Evolutionary conservation across 169 alveolate species (phyloP), one percentile per base, ranked within the genome.

Genomic region (Nephromyces sp.): DNA sequence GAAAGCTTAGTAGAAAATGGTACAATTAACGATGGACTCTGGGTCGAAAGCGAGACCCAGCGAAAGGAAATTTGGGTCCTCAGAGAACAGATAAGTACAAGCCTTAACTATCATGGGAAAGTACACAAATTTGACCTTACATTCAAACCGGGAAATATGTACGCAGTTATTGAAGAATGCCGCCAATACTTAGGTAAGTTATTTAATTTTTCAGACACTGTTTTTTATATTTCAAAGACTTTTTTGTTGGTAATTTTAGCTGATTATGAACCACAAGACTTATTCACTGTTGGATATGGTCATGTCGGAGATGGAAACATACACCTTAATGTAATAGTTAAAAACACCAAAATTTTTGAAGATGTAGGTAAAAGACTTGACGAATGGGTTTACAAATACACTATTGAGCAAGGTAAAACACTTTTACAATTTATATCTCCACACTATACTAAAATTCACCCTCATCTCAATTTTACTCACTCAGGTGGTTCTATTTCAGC

Each of bases 291-390:
- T 0, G 88, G 89, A 1, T 89, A 83, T 53, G 91, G 92, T 0
- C 95, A 90, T 78, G 82, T 88, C 8, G 93, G 93, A 0, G 95
- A 90, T 72, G 90, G 93, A 28, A 90, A 90, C 66, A 61, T 90
- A 1, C 95, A 90, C 70, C 32, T 88, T 0, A 85, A 82, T 69
- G 75, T 84, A 21, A 74, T 81, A 6, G 67, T 62, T 0, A 43
- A 72, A 27, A 68, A 77, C 35, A 27, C 15, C n/a, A 68, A 57
- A 6, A 29, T 34, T 1, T 65, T 75, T 5, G 76, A 72, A 29
- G 64, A 73, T 21, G 3, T 79, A 22, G 71, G 52, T 32, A 78
- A 61, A 28, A 24, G 65, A 3, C 80, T 82, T n/a, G 89, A 90
- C 32, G 82, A 83, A 6, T 84, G 67, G 31, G 51, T 85, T 6